These are phyloP conservation scores for Ganoderma sp. DNA, from an alignment of 1,284 basidiomycete genomes.

Conservation along the genomic window DNA sequence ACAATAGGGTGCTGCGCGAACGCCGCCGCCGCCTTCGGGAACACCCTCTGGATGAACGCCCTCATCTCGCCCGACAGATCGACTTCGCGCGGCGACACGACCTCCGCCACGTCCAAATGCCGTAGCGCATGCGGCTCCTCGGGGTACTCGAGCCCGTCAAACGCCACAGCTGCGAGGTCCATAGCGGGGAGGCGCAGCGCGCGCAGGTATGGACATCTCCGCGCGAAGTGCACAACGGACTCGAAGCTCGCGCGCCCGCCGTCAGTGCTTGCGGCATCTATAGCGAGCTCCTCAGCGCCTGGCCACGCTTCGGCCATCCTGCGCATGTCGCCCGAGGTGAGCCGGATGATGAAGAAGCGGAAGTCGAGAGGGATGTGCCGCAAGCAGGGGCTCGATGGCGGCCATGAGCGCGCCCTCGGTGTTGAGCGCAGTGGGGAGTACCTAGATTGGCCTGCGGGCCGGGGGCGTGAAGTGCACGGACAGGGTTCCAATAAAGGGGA, in stretches of 20 bases:
- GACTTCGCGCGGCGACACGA: conserved; percentile 7
- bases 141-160: not conserved
- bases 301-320: conserved; percentile 12
- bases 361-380: not conserved
- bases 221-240: conserved; percentile 15
- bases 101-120: conserved; percentile 9
- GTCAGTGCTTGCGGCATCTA: conserved; percentile 4
- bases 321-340: not conserved
- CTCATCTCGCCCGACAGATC: conserved; percentile 13
- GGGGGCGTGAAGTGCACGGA: no score
- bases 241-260: conserved; percentile 9
- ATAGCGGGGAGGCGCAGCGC: conserved; percentile 12
- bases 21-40: conserved; percentile 1
- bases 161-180: conserved; percentile 2
- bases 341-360: not conserved
- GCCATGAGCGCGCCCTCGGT: not conserved
- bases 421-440: not conserved
- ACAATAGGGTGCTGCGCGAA: conserved; percentile 5
- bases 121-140: conserved; percentile 1
- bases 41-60: conserved; percentile 6
- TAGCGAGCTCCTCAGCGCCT: conserved; percentile 2
- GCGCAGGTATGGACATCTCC: conserved; percentile 5
- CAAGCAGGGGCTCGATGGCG: not conserved
- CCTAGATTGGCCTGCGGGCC: no score
- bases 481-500: no score